phyloP scores from a whole-genome alignment of 805 yeast genomes.

The Barnettozyma vustinii region DNA sequence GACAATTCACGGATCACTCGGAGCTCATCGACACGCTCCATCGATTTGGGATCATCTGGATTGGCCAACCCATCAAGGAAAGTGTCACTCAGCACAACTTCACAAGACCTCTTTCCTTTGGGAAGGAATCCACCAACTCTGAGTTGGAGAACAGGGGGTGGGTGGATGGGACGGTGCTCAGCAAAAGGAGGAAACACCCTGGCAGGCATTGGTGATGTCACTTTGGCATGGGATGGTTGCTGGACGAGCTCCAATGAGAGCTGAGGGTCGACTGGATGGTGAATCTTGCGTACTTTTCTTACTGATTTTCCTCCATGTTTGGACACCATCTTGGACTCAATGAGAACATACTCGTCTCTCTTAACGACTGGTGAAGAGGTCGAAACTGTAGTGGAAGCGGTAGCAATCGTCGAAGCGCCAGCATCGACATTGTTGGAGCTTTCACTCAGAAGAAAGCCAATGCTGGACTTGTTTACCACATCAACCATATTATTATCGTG shows the following conservation, averaged over 20 bases:
- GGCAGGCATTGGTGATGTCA: slow-evolving; percentile 21
- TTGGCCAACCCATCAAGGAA: slow-evolving; percentile 7
- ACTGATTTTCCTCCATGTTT: not conserved
- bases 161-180: slow-evolving; percentile 30
- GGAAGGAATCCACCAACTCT: slow-evolving; percentile 14
- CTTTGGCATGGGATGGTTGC: slow-evolving; percentile 28
- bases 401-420: too few relatives aligned
- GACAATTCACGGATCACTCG: slow-evolving; percentile 15
- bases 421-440: not conserved
- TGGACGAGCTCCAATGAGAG: slow-evolving; percentile 22
- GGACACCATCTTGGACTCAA: not conserved
- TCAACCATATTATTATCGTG: not conserved
- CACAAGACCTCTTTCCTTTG: slow-evolving; percentile 4
- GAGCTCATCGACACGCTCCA: slow-evolving; percentile 19
- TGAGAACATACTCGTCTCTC: not conserved
- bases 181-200: slow-evolving; percentile 24
- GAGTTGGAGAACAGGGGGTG: slow-evolving; percentile 29
- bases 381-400: slow-evolving; percentile 6
- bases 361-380: not conserved
- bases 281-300: slow-evolving; percentile 11
- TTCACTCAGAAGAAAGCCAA: slow-evolving; percentile 18
- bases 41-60: slow-evolving; percentile 11
- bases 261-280: slow-evolving; percentile 16
- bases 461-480: slow-evolving; percentile 19
- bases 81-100: slow-evolving; percentile 8